A percentile compares a stretch with the other conserved stretches of the same genome.
Evolutionary conservation across 768 basidiomycete genomes (phyloP).

Genomic region (Tulasnella sp.): DNA sequence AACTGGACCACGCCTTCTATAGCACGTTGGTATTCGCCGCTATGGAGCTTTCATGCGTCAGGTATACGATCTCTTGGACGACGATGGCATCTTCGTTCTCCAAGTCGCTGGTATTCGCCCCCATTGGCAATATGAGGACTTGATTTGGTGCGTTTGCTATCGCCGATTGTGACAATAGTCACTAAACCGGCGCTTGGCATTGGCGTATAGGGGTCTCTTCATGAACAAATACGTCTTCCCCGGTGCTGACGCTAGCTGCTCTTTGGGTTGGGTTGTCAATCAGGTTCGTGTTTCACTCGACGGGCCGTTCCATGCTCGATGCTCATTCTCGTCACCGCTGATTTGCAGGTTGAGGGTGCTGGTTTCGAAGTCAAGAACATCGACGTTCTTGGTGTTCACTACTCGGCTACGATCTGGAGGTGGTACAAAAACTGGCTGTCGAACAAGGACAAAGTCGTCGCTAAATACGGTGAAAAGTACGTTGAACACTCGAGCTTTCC

Average conservation of each 20-base stretch:
- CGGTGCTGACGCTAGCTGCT: slow-evolving; percentile 92
- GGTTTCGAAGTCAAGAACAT: slow-evolving; percentile 96
- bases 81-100: slow-evolving; percentile 88
- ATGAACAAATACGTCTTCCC: slow-evolving; percentile 99
- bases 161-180: neutral
- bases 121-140: slow-evolving; percentile 96
- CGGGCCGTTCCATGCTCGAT: neutral
- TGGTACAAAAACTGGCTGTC: slow-evolving; percentile 98
- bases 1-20: neutral
- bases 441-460: slow-evolving; percentile 83
- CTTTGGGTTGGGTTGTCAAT: slow-evolving; percentile 87
- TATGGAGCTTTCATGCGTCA: slow-evolving; percentile 83
- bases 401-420: slow-evolving; percentile 75
- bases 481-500: slow-evolving; percentile 12
- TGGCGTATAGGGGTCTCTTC: slow-evolving; percentile 62
- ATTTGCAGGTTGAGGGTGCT: slow-evolving; percentile 48
- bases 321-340: neutral
- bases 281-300: slow-evolving; percentile 36
- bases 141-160: slow-evolving; percentile 57
- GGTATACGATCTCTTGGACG: slow-evolving; percentile 86
- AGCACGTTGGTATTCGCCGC: slow-evolving; percentile 93
- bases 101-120: slow-evolving; percentile 97
- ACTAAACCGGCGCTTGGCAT: neutral
- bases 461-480: slow-evolving; percentile 72
- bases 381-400: slow-evolving; percentile 96